Base-by-base conservation (phyloP, 2,329 filamentous ascomycete species). In the Emericellopsis cladophorae region DNA sequence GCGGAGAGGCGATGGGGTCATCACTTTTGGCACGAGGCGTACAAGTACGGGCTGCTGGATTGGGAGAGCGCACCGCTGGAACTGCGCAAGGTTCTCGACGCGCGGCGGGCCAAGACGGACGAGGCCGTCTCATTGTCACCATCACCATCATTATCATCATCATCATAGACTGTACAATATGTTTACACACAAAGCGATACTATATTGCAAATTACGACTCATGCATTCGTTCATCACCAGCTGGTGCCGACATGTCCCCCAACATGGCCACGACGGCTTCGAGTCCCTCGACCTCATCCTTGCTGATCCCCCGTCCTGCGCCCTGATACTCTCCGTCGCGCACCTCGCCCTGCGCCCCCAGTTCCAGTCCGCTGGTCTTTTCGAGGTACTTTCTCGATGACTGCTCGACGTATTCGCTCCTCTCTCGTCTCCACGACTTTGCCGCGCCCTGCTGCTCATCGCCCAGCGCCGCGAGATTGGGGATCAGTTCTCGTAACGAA, bases 371-470 rank as follows among this genome's bases (percentile, higher is more conserved):
- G 36, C 78, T 67, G 36, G 76, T 67, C 23, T 64, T 70, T 62
- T 94, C 85, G 33, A 95, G 65, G 55, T 93, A 84, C 44, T 83
- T 72, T 49, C 77, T 69, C 39, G 85, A 84, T 52, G 88, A 80
- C 41, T 74, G 73, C 61, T 95, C 89, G 38, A 96, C 79, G 56
- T 96, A 96, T 48, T 83, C 74, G 42, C 81, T 70, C 45, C 90
- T 70, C 56, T 92, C 79, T 40, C 79, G 73, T 32, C 79, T 72
- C 65, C 78, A 84, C 36, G 71, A 72, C 40, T 66, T 54, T 15
- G 45, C 60, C n/a, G 53, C 37, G 51, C 51, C 43, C 24, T 56
- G 54, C 4, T 58, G 58, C 23, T 57, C 55, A 4, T 59, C 53
- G 1, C 38, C 39, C 23, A 41, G 35, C 31, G 38, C 43, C 36